phyloP scores from a whole-genome alignment of 805 yeast species.

The Candida glaebosa region DNA sequence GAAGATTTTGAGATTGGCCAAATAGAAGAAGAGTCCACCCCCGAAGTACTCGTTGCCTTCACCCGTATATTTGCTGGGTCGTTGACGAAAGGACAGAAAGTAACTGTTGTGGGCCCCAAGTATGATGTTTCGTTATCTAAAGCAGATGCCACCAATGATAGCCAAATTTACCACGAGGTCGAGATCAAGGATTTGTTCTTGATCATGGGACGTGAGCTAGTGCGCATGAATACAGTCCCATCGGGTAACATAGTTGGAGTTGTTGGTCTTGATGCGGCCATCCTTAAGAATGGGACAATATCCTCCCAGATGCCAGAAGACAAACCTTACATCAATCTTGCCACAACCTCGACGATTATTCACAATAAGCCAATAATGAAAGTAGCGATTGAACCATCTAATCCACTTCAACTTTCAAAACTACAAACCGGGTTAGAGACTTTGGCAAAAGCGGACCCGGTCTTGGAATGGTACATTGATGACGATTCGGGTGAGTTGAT shows the following conservation, averaged over 20 bases:
- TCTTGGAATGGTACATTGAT: conserved; percentile 80
- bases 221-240: conserved; percentile 75
- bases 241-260: conserved; percentile 96
- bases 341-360: conserved; percentile 43
- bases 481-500: conserved; percentile 89
- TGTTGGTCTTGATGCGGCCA: conserved; percentile 79
- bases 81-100: conserved; percentile 65
- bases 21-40: conserved; percentile 39
- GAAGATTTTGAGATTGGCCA: conserved; percentile 39
- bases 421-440: conserved; percentile 76
- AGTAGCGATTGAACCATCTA: conserved; percentile 93
- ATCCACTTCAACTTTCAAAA: conserved; percentile 73
- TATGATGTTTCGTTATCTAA: conserved; percentile 59
- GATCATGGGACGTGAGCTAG: conserved; percentile 89
- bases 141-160: conserved; percentile 36
- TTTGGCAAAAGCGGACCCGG: conserved; percentile 88
- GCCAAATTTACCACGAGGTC: conserved; percentile 53
- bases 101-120: conserved; percentile 81
- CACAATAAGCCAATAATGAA: conserved; percentile 87
- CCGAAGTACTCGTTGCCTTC: conserved; percentile 80
- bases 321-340: conserved; percentile 69
- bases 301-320: conserved; percentile 57
- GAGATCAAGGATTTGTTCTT: conserved; percentile 69
- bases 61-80: conserved; percentile 89
- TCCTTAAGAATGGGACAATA: conserved; percentile 84